A percentile compares a stretch with the other conserved stretches of the same genome.
Evolutionary conservation across 2,329 filamentous ascomycete species (phyloP).

Genomic region (Pseudopyricularia javanii): DNA sequence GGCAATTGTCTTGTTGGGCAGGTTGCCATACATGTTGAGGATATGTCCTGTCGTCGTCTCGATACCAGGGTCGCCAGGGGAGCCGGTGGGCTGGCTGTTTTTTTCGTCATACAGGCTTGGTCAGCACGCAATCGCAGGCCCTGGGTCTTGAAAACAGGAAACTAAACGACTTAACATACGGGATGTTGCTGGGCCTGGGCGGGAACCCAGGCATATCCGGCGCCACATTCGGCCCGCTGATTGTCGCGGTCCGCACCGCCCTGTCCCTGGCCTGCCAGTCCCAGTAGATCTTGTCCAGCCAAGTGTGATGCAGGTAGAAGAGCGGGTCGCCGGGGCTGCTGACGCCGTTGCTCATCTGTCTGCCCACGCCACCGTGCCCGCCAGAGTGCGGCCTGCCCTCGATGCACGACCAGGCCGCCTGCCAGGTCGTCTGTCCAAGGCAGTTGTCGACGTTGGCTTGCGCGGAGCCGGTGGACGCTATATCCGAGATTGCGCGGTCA

Average conservation of each 20-base stretch:
- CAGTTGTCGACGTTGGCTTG: constrained; percentile 5
- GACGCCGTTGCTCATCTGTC: constrained; percentile 8
- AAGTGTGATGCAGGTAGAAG: constrained; percentile 5
- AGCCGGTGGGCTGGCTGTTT: constrained; percentile 2
- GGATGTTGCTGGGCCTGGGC: not conserved
- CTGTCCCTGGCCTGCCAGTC: constrained; percentile 8
- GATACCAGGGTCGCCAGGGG: constrained; percentile 6
- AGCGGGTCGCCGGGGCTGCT: constrained; percentile 8
- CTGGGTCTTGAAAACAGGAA: not conserved
- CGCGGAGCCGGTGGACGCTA: not conserved
- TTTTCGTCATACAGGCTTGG: not conserved
- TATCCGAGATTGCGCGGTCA: constrained; percentile 6
- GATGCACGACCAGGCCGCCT: constrained; percentile 13
- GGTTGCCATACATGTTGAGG: constrained; percentile 7
- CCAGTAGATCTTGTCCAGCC: constrained; percentile 7
- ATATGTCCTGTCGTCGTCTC: constrained; percentile 7
- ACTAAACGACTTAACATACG: not conserved
- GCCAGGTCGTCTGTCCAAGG: not conserved
- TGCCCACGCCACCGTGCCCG: constrained; percentile 14
- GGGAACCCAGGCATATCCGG: not conserved
- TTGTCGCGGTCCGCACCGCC: not conserved
- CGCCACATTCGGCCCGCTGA: not conserved
- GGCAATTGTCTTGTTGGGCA: constrained; percentile 6
- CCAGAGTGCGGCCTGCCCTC: constrained; percentile 13
- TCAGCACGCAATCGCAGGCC: not conserved